phyloP scores from a whole-genome alignment of 768 basidiomycete species.

The Steccherinum ochraceum region DNA sequence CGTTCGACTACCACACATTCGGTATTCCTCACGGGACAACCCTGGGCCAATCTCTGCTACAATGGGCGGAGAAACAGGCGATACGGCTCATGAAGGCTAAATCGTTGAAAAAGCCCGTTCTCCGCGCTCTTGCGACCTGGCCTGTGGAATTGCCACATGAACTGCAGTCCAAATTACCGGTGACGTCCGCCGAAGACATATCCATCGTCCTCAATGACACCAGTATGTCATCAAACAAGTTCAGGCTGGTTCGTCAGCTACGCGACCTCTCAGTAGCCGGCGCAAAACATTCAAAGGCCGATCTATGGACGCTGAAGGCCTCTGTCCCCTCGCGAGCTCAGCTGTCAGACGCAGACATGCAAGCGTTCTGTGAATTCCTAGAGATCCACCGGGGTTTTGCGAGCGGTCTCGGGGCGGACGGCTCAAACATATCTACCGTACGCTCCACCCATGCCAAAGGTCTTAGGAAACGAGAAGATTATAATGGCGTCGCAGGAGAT shows the following conservation, averaged over 20 bases:
- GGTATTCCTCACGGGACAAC: conserved; percentile 23
- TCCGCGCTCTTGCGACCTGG: conserved; percentile 68
- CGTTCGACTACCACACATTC: conserved; percentile 45
- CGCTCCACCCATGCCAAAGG: conserved; percentile 1
- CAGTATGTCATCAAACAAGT: conserved; percentile 67
- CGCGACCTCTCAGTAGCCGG: conserved; percentile 37
- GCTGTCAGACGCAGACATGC: conserved; percentile 61
- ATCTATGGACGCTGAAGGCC: conserved; percentile 84
- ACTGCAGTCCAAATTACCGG: conserved; percentile 38
- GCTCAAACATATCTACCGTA: conserved; percentile 13
- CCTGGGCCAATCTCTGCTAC: conserved; percentile 42
- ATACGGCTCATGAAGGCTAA: conserved; percentile 33
- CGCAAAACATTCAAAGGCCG: conserved; percentile 45
- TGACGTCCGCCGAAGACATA: conserved; percentile 41
- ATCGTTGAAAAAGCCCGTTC: conserved; percentile 35
- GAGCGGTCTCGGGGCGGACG: conserved; percentile 48
- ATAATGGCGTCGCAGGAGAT: conserved; percentile 19
- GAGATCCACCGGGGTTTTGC: conserved; percentile 53
- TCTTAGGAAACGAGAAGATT: not conserved
- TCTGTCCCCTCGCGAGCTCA: conserved; percentile 52
- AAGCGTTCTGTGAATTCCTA: conserved; percentile 67
- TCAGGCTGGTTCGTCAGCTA: conserved; percentile 66
- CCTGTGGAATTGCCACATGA: conserved; percentile 51
- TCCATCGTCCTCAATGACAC: conserved; percentile 51
- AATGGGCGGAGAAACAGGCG: conserved; percentile 60